A percentile compares a stretch with the other conserved stretches of the same genome.
These are phyloP conservation scores for Rhipidocladum racemiflorum DNA, from an alignment of 176 grass and related monocot species.

Conservation along the genomic window DNA sequence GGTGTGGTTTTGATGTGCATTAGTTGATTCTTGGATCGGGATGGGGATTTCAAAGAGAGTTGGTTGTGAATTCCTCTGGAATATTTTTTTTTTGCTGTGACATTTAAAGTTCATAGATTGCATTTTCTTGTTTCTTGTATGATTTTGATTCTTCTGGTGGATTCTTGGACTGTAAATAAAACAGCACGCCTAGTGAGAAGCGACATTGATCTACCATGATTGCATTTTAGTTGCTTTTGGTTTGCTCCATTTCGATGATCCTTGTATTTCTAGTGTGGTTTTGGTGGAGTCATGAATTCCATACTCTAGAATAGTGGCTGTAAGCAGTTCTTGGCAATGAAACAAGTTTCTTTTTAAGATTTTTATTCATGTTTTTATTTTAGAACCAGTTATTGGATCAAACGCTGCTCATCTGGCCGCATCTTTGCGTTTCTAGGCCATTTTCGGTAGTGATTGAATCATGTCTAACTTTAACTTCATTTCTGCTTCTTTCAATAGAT, in stretches of 20 bases:
- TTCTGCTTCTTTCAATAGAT: conserved; percentile 28
- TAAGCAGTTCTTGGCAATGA: neutral
- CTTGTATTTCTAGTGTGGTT: neutral
- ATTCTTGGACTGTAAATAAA: neutral
- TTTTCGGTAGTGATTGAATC: conserved; percentile 16
- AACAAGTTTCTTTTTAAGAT: neutral
- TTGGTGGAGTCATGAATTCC: neutral
- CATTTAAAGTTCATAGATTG: neutral
- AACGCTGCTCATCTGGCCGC: neutral
- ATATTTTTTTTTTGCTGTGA: neutral
- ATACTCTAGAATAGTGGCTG: neutral
- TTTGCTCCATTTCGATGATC: neutral
- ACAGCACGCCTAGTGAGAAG: neutral
- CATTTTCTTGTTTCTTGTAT: neutral
- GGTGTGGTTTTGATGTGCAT: conserved; percentile 3
- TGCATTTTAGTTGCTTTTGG: neutral
- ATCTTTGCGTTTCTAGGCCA: neutral
- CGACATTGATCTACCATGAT: neutral
- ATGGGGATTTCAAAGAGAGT: neutral
- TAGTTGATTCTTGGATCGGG: neutral
- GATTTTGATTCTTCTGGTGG: neutral
- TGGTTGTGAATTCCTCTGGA: neutral
- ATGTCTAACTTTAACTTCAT: neutral
- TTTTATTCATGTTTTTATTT: neutral
- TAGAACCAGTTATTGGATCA: neutral